Conservation (phyloP, 2,329 filamentous ascomycete species). For the Rhynchosporium secalis region DNA sequence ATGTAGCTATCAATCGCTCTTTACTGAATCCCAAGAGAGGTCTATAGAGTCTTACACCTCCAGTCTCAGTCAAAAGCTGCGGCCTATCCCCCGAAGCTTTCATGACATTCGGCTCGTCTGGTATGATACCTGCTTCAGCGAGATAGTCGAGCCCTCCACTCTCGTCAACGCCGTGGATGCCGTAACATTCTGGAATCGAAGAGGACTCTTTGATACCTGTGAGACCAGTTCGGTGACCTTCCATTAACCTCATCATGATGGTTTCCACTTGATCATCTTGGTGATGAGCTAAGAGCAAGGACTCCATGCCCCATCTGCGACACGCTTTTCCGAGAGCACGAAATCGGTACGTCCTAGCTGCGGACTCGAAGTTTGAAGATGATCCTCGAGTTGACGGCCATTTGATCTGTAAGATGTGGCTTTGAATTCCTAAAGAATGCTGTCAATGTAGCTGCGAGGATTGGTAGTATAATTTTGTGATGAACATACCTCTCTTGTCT, state of each 20-base stretch:
- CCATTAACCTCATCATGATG: slow-evolving; percentile 73
- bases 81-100: neutral
- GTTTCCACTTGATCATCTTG: slow-evolving; percentile 91
- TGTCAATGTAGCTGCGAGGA: neutral
- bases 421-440: slow-evolving; percentile 34
- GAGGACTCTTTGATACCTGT: slow-evolving; percentile 64
- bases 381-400: slow-evolving; percentile 50
- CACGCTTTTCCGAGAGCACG: slow-evolving; percentile 66
- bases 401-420: slow-evolving; percentile 42
- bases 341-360: slow-evolving; percentile 74
- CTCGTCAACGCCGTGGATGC: slow-evolving; percentile 68
- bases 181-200: slow-evolving; percentile 82
- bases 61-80: slow-evolving; percentile 49
- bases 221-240: slow-evolving; percentile 69
- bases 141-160: slow-evolving; percentile 49
- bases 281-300: slow-evolving; percentile 82
- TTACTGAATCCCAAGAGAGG: slow-evolving; percentile 73
- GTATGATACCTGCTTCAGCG: neutral
- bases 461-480: neutral
- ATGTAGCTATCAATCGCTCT: slow-evolving; percentile 71
- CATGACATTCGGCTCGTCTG: neutral
- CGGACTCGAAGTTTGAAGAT: slow-evolving; percentile 69
- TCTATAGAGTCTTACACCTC: slow-evolving; percentile 66
- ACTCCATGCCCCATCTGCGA: slow-evolving; percentile 49
- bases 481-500: slow-evolving; percentile 30